Evolutionary conservation across 805 yeast genomes (phyloP).

Genomic region (Sugiyamaella marilandica): DNA sequence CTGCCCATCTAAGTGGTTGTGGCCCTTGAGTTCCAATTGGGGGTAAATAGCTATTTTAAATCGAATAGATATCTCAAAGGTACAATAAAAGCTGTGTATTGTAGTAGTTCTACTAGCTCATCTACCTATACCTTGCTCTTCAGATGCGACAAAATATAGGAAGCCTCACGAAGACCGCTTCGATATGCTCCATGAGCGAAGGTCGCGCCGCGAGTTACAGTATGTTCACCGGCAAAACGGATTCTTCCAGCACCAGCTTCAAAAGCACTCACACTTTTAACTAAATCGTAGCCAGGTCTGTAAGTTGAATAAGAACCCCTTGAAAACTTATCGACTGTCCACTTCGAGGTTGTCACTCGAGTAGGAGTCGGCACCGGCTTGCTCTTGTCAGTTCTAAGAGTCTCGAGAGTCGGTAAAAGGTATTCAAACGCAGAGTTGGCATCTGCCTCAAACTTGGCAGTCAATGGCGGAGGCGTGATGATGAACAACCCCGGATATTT

Average conservation of each 20-base stretch:
- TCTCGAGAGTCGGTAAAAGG: conserved; percentile 47
- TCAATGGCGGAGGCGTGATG: conserved; percentile 68
- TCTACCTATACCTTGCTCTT: conserved; percentile 5
- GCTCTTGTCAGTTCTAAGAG: conserved; percentile 24
- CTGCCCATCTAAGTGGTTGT: too few relatives aligned
- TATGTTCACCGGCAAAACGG: conserved; percentile 91
- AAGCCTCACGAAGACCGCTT: conserved; percentile 62
- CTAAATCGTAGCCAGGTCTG: conserved; percentile 10
- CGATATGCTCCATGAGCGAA: conserved; percentile 90
- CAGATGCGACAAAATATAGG: conserved; percentile 28
- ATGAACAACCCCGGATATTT: conserved; percentile 49
- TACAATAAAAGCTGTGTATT: too few relatives aligned
- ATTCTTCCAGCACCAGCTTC: conserved; percentile 54
- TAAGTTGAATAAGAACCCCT: conserved; percentile 73
- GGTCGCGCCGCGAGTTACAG: conserved; percentile 80
- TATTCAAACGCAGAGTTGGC: conserved; percentile 54
- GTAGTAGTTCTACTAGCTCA: too few relatives aligned
- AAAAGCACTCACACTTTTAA: conserved; percentile 38
- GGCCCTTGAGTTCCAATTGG: too few relatives aligned
- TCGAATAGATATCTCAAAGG: too few relatives aligned
- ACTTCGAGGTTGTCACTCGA: conserved; percentile 45
- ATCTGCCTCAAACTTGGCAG: conserved; percentile 48
- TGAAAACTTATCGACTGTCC: conserved; percentile 69
- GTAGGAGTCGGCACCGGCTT: conserved; percentile 36
- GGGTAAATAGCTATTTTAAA: too few relatives aligned